Percentiles rank a stretch among this genome's conserved stretches.
Conservation (phyloP, 805 yeast genomes). For the Metschnikowia rubicola region DNA sequence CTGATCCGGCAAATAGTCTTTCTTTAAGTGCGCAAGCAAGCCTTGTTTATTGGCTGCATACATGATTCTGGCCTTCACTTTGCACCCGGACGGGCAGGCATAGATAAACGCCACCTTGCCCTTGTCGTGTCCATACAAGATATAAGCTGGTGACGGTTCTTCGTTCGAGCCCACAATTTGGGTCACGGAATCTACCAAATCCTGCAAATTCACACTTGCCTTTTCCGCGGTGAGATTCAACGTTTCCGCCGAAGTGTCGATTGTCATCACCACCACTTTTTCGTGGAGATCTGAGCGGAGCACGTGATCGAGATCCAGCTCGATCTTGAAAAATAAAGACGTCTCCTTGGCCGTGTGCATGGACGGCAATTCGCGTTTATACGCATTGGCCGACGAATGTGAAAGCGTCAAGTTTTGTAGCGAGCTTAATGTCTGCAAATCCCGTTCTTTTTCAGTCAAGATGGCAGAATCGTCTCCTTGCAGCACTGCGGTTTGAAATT, state of each 20-base stretch:
- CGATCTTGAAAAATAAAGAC: constrained; percentile 14
- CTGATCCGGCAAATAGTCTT: constrained; percentile 21
- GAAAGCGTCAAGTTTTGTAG: constrained; percentile 30
- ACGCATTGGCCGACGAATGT: constrained; percentile 10
- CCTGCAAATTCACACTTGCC: constrained; percentile 16
- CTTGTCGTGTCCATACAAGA: constrained; percentile 44
- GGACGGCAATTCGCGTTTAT: constrained; percentile 30
- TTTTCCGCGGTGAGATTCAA: constrained; percentile 21
- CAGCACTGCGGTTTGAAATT: constrained; percentile 33
- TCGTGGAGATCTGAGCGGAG: constrained; percentile 14
- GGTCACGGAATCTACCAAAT: constrained; percentile 22
- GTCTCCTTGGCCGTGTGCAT: constrained; percentile 24
- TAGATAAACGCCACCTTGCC: constrained; percentile 59
- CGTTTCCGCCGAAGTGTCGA: constrained; percentile 48
- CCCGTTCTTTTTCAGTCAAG: constrained; percentile 57
- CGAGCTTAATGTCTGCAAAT: constrained; percentile 42
- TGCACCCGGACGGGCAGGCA: constrained; percentile 86
- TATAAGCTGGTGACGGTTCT: constrained; percentile 52
- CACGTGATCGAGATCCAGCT: constrained; percentile 21
- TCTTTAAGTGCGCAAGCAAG: constrained; percentile 49
- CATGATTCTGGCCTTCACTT: constrained; percentile 86
- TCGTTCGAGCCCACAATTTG: constrained; percentile 22
- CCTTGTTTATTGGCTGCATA: constrained; percentile 80
- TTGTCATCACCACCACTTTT: constrained; percentile 46
- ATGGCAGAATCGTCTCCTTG: constrained; percentile 36